Conservation (phyloP, 805 yeast genomes). For the Teunomyces lycoperdinae region DNA sequence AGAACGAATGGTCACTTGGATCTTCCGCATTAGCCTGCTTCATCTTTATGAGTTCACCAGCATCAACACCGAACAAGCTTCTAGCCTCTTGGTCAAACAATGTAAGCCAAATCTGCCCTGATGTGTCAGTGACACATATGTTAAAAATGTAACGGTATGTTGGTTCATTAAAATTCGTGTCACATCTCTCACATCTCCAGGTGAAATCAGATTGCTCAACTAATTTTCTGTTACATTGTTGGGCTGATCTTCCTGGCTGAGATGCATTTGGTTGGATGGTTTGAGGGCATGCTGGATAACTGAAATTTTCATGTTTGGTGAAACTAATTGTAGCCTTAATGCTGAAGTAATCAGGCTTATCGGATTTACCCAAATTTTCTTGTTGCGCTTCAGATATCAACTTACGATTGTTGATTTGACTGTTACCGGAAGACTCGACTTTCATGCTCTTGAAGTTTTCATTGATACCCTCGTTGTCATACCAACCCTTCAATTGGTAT, state of each 20-base stretch:
- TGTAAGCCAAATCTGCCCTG: constrained; percentile 85
- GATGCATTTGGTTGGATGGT: constrained; percentile 31
- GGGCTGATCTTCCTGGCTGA: constrained; percentile 23
- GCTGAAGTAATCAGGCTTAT: constrained; percentile 75
- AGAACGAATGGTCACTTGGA: constrained; percentile 33
- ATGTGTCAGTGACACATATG: constrained; percentile 70
- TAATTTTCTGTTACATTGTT: constrained; percentile 76
- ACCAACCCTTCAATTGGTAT: constrained; percentile 91
- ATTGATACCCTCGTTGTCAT: constrained; percentile 69
- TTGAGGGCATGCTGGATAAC: constrained; percentile 84
- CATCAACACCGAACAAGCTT: constrained; percentile 58
- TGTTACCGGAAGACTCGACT: constrained; percentile 41
- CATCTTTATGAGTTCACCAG: constrained; percentile 58
- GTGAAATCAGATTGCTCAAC: constrained; percentile 64
- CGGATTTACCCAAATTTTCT: constrained; percentile 68
- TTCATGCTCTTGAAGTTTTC: constrained; percentile 62
- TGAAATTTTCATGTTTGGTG: constrained; percentile 70
- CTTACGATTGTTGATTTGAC: constrained; percentile 53
- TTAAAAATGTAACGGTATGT: constrained; percentile 76
- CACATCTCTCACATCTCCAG: constrained; percentile 95
- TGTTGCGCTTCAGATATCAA: constrained; percentile 63
- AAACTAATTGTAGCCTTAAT: constrained; percentile 72
- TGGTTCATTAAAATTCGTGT: constrained; percentile 64
- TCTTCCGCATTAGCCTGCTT: constrained; percentile 33
- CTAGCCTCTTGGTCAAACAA: constrained; percentile 84